A percentile compares a stretch with the other conserved stretches of the same genome.
phyloP scores from a whole-genome alignment of 2,329 filamentous ascomycete species.

The Neonectria magnoliae region DNA sequence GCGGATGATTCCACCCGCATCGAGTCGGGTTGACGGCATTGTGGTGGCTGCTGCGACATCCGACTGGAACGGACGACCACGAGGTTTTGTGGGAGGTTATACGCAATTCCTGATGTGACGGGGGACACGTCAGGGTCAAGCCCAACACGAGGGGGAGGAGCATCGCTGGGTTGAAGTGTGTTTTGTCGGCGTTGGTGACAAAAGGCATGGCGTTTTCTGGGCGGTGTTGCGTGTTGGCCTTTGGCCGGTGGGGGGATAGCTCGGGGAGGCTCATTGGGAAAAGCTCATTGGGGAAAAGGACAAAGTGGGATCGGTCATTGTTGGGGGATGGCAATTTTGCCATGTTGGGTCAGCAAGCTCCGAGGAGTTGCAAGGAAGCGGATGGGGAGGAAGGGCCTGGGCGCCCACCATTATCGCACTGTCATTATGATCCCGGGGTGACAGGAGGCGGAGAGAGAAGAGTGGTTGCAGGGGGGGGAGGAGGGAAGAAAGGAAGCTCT shows the following conservation, averaged over 20 bases:
- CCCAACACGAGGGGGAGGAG: constrained; percentile 3
- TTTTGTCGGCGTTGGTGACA: background rate
- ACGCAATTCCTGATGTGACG: constrained; percentile 16
- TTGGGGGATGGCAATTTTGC: constrained; percentile 23
- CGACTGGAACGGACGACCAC: constrained; percentile 7
- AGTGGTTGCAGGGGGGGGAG: background rate
- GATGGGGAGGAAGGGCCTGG: background rate
- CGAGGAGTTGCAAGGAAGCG: constrained; percentile 8
- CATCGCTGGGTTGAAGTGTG: background rate
- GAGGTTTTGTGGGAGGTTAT: constrained; percentile 3
- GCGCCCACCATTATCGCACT: constrained; percentile 6
- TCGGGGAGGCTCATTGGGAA: background rate
- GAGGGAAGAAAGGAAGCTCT: background rate
- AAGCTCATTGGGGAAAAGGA: background rate
- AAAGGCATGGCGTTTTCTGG: background rate
- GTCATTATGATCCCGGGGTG: background rate
- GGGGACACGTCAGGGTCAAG: constrained; percentile 10
- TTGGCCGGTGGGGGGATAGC: background rate
- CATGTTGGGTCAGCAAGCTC: constrained; percentile 20
- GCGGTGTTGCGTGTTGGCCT: background rate
- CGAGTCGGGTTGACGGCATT: constrained; percentile 5
- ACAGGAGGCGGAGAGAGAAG: background rate
- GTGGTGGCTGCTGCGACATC: constrained; percentile 8
- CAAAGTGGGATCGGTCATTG: constrained; percentile 1
- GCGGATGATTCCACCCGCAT: constrained; percentile 8